A percentile compares a stretch with the other conserved stretches of the same genome.
phyloP scores from a whole-genome alignment of 2,329 filamentous ascomycete species.

The Aspergillus ochraceus region DNA sequence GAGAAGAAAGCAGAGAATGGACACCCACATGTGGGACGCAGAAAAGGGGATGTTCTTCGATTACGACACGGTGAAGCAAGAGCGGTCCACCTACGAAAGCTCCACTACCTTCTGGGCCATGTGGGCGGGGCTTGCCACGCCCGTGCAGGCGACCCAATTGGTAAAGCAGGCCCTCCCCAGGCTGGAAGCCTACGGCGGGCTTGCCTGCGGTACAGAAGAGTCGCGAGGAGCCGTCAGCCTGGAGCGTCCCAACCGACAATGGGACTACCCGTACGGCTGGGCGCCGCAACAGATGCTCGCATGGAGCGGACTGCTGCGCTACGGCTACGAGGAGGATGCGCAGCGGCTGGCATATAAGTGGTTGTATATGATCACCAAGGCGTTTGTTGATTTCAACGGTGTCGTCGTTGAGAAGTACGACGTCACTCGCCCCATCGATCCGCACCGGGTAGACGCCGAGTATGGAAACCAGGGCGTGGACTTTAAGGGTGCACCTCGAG shows the following conservation, averaged over 20 bases:
- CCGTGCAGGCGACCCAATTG: constrained; percentile 80
- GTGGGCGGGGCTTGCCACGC: constrained; percentile 87
- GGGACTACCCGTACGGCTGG: constrained; percentile 98
- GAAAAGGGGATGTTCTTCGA: constrained; percentile 96
- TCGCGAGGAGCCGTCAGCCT: constrained; percentile 79
- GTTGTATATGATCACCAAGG: constrained; percentile 98
- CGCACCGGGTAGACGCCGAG: constrained; percentile 92
- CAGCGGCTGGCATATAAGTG: constrained; percentile 92
- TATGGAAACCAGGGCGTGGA: constrained; percentile 96
- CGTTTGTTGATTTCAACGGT: constrained; percentile 97
- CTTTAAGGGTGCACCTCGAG: constrained; percentile 92
- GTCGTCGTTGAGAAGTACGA: constrained; percentile 99
- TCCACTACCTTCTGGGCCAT: constrained; percentile 97
- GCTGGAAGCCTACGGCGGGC: constrained; percentile 83
- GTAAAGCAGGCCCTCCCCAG: constrained; percentile 79
- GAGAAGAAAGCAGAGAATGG: constrained; percentile 78
- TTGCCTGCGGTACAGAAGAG: constrained; percentile 85
- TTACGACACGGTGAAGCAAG: constrained; percentile 81
- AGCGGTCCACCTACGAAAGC: constrained; percentile 82
- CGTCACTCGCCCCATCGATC: constrained; percentile 84
- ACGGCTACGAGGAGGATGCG: constrained; percentile 87
- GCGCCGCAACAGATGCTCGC: constrained; percentile 98
- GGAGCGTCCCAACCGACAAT: constrained; percentile 89
- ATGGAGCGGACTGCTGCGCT: constrained; percentile 88
- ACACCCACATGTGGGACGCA: constrained; percentile 93